Evolutionary conservation across 2,329 filamentous ascomycete species (phyloP).

Genomic region (Zalaria sp.): DNA sequence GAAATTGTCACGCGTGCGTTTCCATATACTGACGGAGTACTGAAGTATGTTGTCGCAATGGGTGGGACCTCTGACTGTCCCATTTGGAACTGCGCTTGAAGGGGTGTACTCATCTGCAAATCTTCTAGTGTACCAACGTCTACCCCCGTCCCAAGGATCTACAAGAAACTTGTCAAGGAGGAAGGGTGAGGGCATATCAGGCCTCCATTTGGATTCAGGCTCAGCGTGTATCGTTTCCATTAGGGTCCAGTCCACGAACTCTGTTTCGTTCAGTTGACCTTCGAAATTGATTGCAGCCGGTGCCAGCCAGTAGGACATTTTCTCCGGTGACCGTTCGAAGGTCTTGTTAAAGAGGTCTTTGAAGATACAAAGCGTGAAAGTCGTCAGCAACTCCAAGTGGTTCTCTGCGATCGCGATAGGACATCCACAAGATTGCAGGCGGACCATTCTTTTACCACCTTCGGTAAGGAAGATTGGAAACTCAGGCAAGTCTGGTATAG

Average conservation of each 20-base stretch:
- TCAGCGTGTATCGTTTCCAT: conserved; percentile 27
- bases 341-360: conserved; percentile 79
- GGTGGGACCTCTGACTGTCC: conserved; percentile 25
- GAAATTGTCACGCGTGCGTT: conserved; percentile 37
- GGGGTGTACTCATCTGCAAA: conserved; percentile 42
- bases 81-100: conserved; percentile 48
- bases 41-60: conserved; percentile 52
- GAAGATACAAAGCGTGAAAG: conserved; percentile 65
- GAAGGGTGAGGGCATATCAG: conserved; percentile 22
- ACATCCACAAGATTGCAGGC: conserved; percentile 24
- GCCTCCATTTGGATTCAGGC: conserved; percentile 31
- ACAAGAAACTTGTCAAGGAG: conserved; percentile 39
- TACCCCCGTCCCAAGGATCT: conserved; percentile 42
- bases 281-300: conserved; percentile 29
- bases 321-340: conserved; percentile 48
- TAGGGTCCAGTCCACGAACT: conserved; percentile 47
- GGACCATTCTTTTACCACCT: conserved; percentile 44
- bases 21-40: conserved; percentile 65
- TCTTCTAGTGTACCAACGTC: conserved; percentile 39
- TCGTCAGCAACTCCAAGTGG: conserved; percentile 43
- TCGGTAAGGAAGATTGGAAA: conserved; percentile 63
- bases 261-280: neutral
- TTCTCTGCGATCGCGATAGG: conserved; percentile 30
- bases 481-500: conserved; percentile 47
- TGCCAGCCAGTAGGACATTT: conserved; percentile 73